phyloP scores from a whole-genome alignment of 2,329 filamentous ascomycete species.

The Colletotrichum abscissum region DNA sequence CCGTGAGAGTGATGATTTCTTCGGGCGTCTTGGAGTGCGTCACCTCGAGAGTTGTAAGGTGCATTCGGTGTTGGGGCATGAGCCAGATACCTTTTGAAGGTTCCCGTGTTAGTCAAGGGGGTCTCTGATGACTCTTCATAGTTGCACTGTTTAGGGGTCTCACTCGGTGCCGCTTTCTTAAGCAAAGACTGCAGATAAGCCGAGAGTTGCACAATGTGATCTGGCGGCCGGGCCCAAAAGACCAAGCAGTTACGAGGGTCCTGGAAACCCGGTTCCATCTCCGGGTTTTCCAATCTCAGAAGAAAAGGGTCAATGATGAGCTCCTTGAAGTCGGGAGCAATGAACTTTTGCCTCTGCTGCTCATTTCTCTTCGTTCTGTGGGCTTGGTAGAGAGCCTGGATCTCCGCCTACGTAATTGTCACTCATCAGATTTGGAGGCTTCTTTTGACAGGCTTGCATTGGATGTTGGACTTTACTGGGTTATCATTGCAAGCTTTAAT shows the following conservation, averaged over 20 bases:
- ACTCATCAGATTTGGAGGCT: not conserved
- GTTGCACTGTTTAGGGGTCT: constrained; percentile 44
- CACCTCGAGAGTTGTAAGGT: constrained; percentile 88
- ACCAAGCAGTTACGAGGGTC: constrained; percentile 87
- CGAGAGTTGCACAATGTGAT: constrained; percentile 76
- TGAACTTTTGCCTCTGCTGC: constrained; percentile 80
- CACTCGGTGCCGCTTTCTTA: constrained; percentile 75
- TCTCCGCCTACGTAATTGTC: constrained; percentile 61
- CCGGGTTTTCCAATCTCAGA: constrained; percentile 72
- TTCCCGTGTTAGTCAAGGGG: not conserved
- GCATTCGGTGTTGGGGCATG: constrained; percentile 82
- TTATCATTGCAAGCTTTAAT: constrained; percentile 75
- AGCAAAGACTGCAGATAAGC: constrained; percentile 75
- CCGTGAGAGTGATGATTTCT: constrained; percentile 74
- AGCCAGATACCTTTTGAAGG: constrained; percentile 77
- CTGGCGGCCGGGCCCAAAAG: constrained; percentile 87
- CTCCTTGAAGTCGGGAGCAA: constrained; percentile 74
- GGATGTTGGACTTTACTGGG: constrained; percentile 61
- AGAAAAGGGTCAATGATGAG: constrained; percentile 83
- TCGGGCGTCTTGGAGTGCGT: constrained; percentile 79
- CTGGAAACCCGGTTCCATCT: constrained; percentile 73
- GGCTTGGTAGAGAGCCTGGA: constrained; percentile 77
- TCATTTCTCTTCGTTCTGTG: constrained; percentile 82
- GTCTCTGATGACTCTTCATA: not conserved
- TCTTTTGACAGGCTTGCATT: no score